A percentile compares a stretch with the other conserved stretches of the same genome.
Conservation (phyloP, 495 filamentous ascomycete species). For the Aspergillus nidulans region DNA sequence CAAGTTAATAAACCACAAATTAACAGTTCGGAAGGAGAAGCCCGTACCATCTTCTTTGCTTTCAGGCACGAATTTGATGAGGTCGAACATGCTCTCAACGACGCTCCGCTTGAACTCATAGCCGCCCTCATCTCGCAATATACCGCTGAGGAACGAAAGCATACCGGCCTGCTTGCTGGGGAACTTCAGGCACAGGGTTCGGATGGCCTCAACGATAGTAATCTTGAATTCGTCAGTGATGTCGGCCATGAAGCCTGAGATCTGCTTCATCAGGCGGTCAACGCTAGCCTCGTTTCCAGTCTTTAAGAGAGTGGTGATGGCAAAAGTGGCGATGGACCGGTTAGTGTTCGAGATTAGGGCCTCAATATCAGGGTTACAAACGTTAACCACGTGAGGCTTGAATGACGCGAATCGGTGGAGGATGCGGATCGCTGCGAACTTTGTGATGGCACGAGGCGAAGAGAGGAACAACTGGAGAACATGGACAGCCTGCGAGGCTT, state of each 20-base stretch:
- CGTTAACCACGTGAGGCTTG: slow-evolving; percentile 85
- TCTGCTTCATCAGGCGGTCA: slow-evolving; percentile 97
- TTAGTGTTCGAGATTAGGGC: slow-evolving; percentile 93
- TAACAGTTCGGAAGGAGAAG: not conserved
- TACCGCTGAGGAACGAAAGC: slow-evolving; percentile 92
- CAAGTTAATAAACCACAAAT: not conserved
- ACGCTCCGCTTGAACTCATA: slow-evolving; percentile 98
- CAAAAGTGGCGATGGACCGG: slow-evolving; percentile 95
- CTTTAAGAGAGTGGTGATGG: slow-evolving; percentile 95
- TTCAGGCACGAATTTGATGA: slow-evolving; percentile 98
- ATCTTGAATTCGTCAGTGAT: slow-evolving; percentile 99
- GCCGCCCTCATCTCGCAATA: slow-evolving; percentile 91
- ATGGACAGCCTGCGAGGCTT: slow-evolving; percentile 89
- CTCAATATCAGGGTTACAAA: slow-evolving; percentile 97
- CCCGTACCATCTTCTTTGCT: slow-evolving; percentile 82
- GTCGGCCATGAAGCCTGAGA: slow-evolving; percentile 94
- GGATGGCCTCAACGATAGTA: slow-evolving; percentile 96
- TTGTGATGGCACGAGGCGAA: slow-evolving; percentile 93
- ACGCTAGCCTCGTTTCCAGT: slow-evolving; percentile 97
- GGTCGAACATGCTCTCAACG: slow-evolving; percentile 98
- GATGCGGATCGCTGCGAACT: slow-evolving; percentile 96
- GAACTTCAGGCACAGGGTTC: slow-evolving; percentile 95
- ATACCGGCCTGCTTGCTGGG: slow-evolving; percentile 97
- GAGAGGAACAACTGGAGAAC: slow-evolving; percentile 94
- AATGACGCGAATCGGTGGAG: slow-evolving; percentile 93